phyloP scores from a whole-genome alignment of 73 alveolate genomes.

The Stentor coeruleus region DNA sequence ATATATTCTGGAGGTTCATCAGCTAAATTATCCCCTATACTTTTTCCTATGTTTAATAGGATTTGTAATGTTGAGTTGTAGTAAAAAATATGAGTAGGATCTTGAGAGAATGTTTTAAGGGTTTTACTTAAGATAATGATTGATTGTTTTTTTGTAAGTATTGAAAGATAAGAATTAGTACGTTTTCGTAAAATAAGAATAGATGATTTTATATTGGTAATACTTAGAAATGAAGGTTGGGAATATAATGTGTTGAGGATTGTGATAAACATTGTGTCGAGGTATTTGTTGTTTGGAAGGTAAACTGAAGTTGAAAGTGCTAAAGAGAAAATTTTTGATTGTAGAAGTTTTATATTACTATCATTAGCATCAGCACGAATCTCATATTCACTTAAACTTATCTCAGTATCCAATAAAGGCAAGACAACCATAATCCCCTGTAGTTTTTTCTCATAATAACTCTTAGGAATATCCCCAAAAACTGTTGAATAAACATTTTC shows the following conservation, averaged over 20 bases:
- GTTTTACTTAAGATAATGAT: neutral
- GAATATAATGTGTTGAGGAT: neutral
- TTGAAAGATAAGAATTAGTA: too few species aligned
- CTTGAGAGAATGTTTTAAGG: neutral
- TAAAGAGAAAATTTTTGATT: neutral
- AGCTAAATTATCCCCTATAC: too few species aligned
- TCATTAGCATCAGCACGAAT: neutral
- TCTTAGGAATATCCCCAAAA: neutral
- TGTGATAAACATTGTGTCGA: neutral
- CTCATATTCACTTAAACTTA: neutral
- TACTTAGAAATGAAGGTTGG: neutral
- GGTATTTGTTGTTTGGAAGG: neutral
- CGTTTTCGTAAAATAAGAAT: neutral
- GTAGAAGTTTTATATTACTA: neutral
- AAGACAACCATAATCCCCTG: neutral
- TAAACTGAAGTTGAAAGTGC: neutral
- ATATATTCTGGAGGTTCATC: too few species aligned
- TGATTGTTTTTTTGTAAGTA: too few species aligned
- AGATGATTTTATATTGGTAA: neutral
- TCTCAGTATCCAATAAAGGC: neutral
- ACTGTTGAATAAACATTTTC: too few species aligned
- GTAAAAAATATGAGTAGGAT: neutral
- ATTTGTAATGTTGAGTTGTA: too few species aligned
- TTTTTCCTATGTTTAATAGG: too few species aligned
- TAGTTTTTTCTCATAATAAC: too few species aligned